phyloP scores from a whole-genome alignment of 1,284 basidiomycete genomes.

The Apiotrichum akiyoshidainum region DNA sequence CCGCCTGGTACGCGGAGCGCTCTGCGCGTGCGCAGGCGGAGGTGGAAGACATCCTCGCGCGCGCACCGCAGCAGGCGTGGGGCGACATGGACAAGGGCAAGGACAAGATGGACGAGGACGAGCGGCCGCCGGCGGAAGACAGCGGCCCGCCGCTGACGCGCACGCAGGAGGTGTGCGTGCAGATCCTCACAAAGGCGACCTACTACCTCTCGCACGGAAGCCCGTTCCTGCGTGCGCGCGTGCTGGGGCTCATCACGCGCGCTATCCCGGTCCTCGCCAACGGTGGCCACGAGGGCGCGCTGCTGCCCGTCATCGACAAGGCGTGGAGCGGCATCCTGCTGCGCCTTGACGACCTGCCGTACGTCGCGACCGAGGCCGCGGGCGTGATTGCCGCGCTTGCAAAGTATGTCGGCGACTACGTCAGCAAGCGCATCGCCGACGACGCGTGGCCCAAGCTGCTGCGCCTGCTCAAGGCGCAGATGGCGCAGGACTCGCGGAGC shows the following conservation, averaged over 20 bases:
- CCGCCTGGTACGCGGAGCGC: constrained; percentile 63
- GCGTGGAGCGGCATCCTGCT: constrained; percentile 88
- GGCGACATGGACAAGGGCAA: not conserved
- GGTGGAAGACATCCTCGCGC: constrained; percentile 58
- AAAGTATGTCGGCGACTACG: constrained; percentile 70
- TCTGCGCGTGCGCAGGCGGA: constrained; percentile 43
- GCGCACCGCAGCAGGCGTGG: constrained; percentile 57
- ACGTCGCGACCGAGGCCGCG: constrained; percentile 71
- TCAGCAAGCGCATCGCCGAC: constrained; percentile 76
- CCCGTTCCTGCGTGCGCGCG: constrained; percentile 73
- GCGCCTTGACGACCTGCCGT: constrained; percentile 70
- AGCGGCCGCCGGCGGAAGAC: constrained; percentile 43
- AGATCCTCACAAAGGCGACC: constrained; percentile 78
- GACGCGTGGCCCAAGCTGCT: constrained; percentile 83
- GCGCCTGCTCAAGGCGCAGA: constrained; percentile 60
- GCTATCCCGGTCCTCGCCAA: constrained; percentile 68
- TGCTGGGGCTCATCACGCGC: constrained; percentile 67
- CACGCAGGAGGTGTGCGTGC: constrained; percentile 68
- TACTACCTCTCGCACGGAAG: constrained; percentile 86
- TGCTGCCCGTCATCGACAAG: constrained; percentile 75
- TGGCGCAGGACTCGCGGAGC: constrained; percentile 59
- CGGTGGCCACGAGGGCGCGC: constrained; percentile 57
- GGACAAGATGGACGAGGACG: constrained; percentile 19
- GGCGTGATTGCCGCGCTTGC: constrained; percentile 66
- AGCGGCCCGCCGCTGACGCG: constrained; percentile 61